These are phyloP conservation scores for Avicennia marina DNA, from an alignment of 257 asterid genomes.

Conservation along the genomic window DNA sequence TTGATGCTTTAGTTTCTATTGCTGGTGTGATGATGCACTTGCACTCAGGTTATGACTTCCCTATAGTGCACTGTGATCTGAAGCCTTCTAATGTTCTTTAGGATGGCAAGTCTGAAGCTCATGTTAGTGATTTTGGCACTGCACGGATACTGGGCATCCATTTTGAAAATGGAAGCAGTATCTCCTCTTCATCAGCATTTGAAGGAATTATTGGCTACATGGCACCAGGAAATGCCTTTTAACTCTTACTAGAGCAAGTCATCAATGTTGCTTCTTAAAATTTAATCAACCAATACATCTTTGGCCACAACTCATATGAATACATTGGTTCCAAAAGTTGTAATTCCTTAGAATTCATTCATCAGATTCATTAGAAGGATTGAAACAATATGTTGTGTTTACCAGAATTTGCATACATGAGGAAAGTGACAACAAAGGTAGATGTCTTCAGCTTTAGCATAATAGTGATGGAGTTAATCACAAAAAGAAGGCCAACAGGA, in stretches of 20 bases:
- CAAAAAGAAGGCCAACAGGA: constrained; percentile 72
- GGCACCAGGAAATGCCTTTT: constrained; percentile 60
- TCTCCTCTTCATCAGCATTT: constrained; percentile 53
- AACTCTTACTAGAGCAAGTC: no score
- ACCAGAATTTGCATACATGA: constrained; percentile 80
- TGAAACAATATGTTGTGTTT: not conserved
- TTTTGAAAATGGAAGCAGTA: constrained; percentile 40
- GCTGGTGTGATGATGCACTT: constrained; percentile 58
- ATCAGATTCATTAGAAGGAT: no score
- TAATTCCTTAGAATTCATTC: no score
- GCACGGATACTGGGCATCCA: constrained; percentile 69
- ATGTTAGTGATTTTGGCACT: constrained; percentile 84
- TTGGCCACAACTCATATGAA: no score
- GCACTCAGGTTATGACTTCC: constrained; percentile 72
- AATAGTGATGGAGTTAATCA: constrained; percentile 64
- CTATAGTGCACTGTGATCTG: constrained; percentile 81
- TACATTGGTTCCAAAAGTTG: no score
- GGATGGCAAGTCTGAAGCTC: constrained; percentile 51
- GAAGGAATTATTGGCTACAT: constrained; percentile 93
- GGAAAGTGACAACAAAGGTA: constrained; percentile 64
- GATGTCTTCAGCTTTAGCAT: constrained; percentile 87
- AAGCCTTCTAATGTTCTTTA: constrained; percentile 85
- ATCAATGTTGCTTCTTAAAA: no score
- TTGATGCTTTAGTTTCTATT: constrained; percentile 55
- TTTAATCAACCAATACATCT: no score